These are phyloP conservation scores for Elsinoe perseae DNA, from an alignment of 2,329 filamentous ascomycete genomes.

Conservation along the genomic window DNA sequence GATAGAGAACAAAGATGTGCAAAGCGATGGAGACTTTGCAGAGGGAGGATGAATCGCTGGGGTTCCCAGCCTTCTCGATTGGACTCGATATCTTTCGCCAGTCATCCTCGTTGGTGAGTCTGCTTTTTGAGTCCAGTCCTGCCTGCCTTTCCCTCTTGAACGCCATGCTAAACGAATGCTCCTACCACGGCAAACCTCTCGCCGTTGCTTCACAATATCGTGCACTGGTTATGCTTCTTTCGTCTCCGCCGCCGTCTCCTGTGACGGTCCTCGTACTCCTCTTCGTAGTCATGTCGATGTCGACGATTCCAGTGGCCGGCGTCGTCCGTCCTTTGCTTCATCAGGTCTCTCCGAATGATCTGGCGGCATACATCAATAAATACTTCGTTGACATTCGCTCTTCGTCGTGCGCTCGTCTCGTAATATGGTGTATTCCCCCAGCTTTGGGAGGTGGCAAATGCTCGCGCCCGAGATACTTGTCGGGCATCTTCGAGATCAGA, in stretches of 20 bases:
- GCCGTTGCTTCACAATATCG: slow-evolving; percentile 8
- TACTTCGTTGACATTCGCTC: slow-evolving; percentile 83
- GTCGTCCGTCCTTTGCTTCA: slow-evolving; percentile 8
- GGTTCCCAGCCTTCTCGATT: too few relatives aligned
- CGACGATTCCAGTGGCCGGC: slow-evolving; percentile 1
- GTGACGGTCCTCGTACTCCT: not conserved
- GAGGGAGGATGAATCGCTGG: not conserved
- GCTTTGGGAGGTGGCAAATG: slow-evolving; percentile 74
- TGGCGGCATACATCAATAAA: slow-evolving; percentile 47
- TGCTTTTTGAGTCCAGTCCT: not conserved
- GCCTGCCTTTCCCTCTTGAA: not conserved
- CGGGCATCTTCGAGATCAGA: slow-evolving; percentile 82
- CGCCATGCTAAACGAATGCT: slow-evolving; percentile 10
- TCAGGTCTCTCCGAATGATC: slow-evolving; percentile 30
- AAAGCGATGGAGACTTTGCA: too few relatives aligned
- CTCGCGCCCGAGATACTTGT: slow-evolving; percentile 66
- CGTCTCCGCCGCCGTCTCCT: slow-evolving; percentile 5
- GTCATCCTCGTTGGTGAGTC: not conserved
- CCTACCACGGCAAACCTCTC: not conserved
- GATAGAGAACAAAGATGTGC: too few relatives aligned
- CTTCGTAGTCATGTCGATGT: not conserved
- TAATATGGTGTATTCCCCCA: slow-evolving; percentile 88
- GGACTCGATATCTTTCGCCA: not conserved
- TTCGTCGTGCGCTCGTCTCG: slow-evolving; percentile 74
- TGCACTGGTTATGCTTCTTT: slow-evolving; percentile 15